phyloP scores from a whole-genome alignment of 2,329 filamentous ascomycete species.

The Torrubiella hemipterigena region DNA sequence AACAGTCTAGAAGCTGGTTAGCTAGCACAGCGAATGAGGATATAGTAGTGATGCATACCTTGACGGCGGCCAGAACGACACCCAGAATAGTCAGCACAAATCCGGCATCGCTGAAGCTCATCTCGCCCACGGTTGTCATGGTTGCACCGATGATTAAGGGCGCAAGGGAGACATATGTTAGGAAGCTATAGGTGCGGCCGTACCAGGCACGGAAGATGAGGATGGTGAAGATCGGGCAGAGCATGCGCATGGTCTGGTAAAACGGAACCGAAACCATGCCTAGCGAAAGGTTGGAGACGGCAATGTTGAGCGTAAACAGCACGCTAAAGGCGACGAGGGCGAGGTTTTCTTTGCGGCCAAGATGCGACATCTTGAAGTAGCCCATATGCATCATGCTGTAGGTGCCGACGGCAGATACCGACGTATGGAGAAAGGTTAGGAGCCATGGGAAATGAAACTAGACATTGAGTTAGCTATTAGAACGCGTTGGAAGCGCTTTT shows the following conservation, averaged over 20 bases:
- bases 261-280: conserved; percentile 52
- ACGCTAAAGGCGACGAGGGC: conserved; percentile 46
- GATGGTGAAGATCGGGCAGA: conserved; percentile 49
- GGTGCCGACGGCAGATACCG: conserved; percentile 45
- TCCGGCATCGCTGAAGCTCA: conserved; percentile 47
- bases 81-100: conserved; percentile 43
- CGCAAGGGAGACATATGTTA: conserved; percentile 47
- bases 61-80: conserved; percentile 41
- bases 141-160: conserved; percentile 49
- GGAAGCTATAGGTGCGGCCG: conserved; percentile 38
- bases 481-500: background rate
- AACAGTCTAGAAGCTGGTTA: conserved; percentile 32
- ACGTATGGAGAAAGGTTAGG: conserved; percentile 44
- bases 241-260: conserved; percentile 52
- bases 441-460: conserved; percentile 51
- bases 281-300: conserved; percentile 51
- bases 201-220: conserved; percentile 47
- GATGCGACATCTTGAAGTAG: conserved; percentile 38
- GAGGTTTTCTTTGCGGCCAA: conserved; percentile 40
- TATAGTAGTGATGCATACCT: conserved; percentile 22
- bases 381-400: conserved; percentile 37
- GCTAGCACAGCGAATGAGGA: conserved; percentile 3
- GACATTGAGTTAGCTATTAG: conserved; percentile 10
- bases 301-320: conserved; percentile 52
- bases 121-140: conserved; percentile 49